Evolutionary conservation across 129 eudicot species (phyloP), one percentile per base, ranked within the genome.

Genomic region (Heracleum sosnowskyi): DNA sequence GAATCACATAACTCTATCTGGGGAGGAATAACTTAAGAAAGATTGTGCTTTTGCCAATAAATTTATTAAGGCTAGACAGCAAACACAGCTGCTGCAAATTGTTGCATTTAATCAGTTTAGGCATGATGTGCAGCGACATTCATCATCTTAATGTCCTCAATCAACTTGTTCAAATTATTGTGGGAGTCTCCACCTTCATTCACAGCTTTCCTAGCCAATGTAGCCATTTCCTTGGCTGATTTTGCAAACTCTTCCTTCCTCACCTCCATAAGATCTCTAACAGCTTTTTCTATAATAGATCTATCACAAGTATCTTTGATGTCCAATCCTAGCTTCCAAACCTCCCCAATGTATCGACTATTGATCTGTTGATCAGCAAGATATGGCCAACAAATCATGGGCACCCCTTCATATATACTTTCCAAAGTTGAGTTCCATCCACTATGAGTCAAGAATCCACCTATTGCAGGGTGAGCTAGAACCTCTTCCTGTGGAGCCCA

Each of bases 401-500:
- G 96, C 68, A 86, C 90, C 0, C 96, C 91, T 0, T 86, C 91
- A 35, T 3, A 76, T 11, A 92, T 84, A 62, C 97, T 92, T 78
- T 92, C 97, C 55, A 92, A 26, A 5, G 88, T 92, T 10, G 97
- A 92, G 69, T 90, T 92, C 96, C 97, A 92, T 69, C 97, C 93
- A 12, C 88, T 84, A 37, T 90, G 96, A 0, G 98, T 92, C 53
- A 88, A 74, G 62, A 86, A 88, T 13, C 89, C 96, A 28, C 91
- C 91, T 0, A 89, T 34, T 0, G 90, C 78, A 0, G 83, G 86
- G 45, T 93, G 98, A 37, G 82, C 78, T 17, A 93, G 79, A 16
- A 90, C 96, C 81, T 79, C 89, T 77, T 88, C 92, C 41, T 90
- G 98, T 40, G 98, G 94, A 2, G 96, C 90, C 98, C 98, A 90